Conservation (phyloP, 1,284 basidiomycete genomes). For the Ceratobasidium sp. region DNA sequence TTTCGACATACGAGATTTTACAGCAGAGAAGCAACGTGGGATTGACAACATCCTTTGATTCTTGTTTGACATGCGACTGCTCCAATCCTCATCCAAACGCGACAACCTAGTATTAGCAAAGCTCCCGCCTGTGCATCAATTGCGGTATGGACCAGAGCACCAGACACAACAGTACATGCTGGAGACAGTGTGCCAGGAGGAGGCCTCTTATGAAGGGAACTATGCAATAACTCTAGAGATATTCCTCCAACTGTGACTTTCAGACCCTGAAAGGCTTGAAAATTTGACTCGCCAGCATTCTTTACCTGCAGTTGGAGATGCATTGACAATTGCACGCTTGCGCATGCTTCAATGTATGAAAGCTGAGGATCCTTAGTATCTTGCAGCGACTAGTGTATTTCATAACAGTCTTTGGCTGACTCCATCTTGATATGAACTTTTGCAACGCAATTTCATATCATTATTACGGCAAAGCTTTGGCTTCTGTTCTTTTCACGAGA, state of each 20-base stretch:
- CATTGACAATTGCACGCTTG: neutral
- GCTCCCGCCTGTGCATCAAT: neutral
- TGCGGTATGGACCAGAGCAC: neutral
- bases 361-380: neutral
- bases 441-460: neutral
- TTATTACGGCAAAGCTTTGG: neutral
- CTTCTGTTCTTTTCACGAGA: neutral
- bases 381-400: neutral
- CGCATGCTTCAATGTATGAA: conserved; percentile 14
- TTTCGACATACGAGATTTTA: neutral
- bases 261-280: too few relatives aligned
- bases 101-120: neutral
- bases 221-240: neutral
- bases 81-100: neutral
- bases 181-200: neutral
- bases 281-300: too few relatives aligned
- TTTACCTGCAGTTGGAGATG: neutral
- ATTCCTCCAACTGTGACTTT: neutral
- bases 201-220: conserved; percentile 5
- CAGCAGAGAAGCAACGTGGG: neutral
- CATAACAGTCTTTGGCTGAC: neutral
- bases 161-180: neutral
- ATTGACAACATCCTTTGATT: neutral
- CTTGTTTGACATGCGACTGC: neutral
- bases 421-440: conserved; percentile 2